Percentiles rank a stretch among this genome's conserved stretches.
Evolutionary conservation across 768 basidiomycete genomes (phyloP).

Genomic region (Myochromella boudieri): DNA sequence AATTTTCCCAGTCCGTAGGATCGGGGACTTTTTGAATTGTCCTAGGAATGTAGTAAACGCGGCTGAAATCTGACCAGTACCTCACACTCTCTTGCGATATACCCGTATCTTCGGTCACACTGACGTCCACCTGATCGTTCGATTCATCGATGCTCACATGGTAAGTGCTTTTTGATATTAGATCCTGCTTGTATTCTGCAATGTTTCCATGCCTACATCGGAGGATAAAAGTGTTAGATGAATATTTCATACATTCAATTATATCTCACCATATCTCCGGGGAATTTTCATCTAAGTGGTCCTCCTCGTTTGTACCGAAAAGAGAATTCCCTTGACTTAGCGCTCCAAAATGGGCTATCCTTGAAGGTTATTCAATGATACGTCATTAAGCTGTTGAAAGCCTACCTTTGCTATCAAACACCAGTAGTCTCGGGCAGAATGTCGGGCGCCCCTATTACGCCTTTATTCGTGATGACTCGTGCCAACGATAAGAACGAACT

Average conservation of each 20-base stretch:
- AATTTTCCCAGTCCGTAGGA: slow-evolving; percentile 50
- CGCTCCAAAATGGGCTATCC: slow-evolving; percentile 67
- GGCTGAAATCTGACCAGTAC: slow-evolving; percentile 72
- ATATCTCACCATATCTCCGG: slow-evolving; percentile 19
- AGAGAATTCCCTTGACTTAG: slow-evolving; percentile 43
- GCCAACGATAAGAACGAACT: slow-evolving; percentile 16
- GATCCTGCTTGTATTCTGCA: slow-evolving; percentile 51
- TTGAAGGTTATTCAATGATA: slow-evolving; percentile 1
- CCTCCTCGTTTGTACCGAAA: slow-evolving; percentile 30
- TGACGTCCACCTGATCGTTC: slow-evolving; percentile 8
- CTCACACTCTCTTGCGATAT: slow-evolving; percentile 33
- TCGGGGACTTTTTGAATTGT: slow-evolving; percentile 67
- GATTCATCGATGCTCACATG: slow-evolving; percentile 41
- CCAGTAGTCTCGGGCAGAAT: slow-evolving; percentile 61
- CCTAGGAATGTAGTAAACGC: slow-evolving; percentile 63
- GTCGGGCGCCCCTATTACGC: slow-evolving; percentile 42
- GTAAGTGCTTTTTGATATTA: slow-evolving; percentile 54
- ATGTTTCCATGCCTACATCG: slow-evolving; percentile 43
- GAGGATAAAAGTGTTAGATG: not conserved
- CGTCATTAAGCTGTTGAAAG: slow-evolving; percentile 3
- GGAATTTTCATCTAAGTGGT: slow-evolving; percentile 11
- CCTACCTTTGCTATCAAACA: slow-evolving; percentile 69
- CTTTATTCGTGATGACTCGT: not conserved
- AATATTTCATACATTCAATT: slow-evolving; percentile 4
- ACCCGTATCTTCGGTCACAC: slow-evolving; percentile 6